Base-by-base conservation (phyloP, 257 asterid genomes). In the Fraxinus pennsylvanica region DNA sequence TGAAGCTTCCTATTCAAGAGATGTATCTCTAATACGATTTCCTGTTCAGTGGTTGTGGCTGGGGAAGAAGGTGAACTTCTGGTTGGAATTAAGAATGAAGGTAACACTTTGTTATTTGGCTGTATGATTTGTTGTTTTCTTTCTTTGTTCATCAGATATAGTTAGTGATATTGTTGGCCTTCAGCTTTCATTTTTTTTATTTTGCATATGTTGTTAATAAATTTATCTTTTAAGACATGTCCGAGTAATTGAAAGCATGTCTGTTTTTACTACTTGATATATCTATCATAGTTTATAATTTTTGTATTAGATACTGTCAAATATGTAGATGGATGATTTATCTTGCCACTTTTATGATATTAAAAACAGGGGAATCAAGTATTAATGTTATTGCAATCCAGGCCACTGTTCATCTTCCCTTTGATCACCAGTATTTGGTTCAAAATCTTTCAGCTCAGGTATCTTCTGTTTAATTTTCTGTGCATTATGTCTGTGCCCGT, bases 371-470 rank as follows among this genome's bases (percentile, higher is more conserved):
- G 83, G 91, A 89, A 68, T 89, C 96, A 77, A 78, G 71, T 75
- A 80, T 96, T 69, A 86, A 89, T 76, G 81, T 96, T 80, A 85
- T 94, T 83, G 95, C 97, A 52, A 90, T 96, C 76, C 97, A 92
- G 83, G 98, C 97, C 76, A 91, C 86, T 81, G 87, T 96, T 74
- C 96, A 96, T 83, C 98, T 93, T 77, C 90, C 99, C 33, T 91
- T 45, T 74, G 92, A 96, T 75, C 96, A 90, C 81, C 89, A 74
- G 33, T 93, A 93, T 89, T 80, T 91, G 83, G 84, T 94, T 80
- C 99, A 96, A 86, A 96, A 96, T 87, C 94, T 96, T 74, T 86
- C 99, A 29, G 81, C 90, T 71, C 97, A 88, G 98, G 99, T 96
- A 82, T 66, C 73, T 72, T 74, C 74, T 87, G 21, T 43, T 45